Conservation (phyloP, 495 filamentous ascomycete genomes). For the Tricharina praecox region DNA sequence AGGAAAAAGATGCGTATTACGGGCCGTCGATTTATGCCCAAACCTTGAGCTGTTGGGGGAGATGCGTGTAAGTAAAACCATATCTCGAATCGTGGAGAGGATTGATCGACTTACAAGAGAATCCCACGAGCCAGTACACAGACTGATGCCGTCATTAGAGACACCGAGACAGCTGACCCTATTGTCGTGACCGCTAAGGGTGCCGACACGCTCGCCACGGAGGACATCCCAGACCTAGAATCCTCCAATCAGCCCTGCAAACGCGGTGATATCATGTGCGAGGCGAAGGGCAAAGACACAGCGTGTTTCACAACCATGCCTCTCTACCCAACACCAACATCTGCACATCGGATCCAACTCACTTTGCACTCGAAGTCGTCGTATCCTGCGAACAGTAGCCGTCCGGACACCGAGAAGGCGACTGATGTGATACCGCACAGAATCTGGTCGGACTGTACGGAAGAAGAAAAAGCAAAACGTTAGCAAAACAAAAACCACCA, state of each 20-base stretch:
- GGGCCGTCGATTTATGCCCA: slow-evolving; percentile 39
- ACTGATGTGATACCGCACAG: slow-evolving; percentile 97
- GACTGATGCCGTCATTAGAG: slow-evolving; percentile 95
- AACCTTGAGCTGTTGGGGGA: slow-evolving; percentile 66
- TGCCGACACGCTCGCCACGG: slow-evolving; percentile 90
- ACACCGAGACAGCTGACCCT: slow-evolving; percentile 95
- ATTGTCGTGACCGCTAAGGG: slow-evolving; percentile 92
- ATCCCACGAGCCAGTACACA: slow-evolving; percentile 99
- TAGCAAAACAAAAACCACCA: background rate
- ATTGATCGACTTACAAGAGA: slow-evolving; percentile 57
- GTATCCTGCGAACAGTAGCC: slow-evolving; percentile 91
- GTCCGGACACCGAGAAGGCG: slow-evolving; percentile 90
- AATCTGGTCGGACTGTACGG: slow-evolving; percentile 73
- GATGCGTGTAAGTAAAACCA: slow-evolving; percentile 4
- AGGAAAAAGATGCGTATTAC: slow-evolving; percentile 27
- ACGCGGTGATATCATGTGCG: slow-evolving; percentile 15
- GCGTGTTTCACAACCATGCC: too few relatives aligned
- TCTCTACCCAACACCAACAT: too few relatives aligned
- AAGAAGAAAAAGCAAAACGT: background rate
- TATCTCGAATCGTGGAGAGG: background rate
- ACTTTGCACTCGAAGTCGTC: slow-evolving; percentile 99
- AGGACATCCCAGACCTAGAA: slow-evolving; percentile 90
- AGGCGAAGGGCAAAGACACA: too few relatives aligned
- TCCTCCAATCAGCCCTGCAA: slow-evolving; percentile 8
- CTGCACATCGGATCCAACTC: slow-evolving; percentile 29